phyloP scores from a whole-genome alignment of 2,329 filamentous ascomycete species.

The Davidsoniella eucalypti region DNA sequence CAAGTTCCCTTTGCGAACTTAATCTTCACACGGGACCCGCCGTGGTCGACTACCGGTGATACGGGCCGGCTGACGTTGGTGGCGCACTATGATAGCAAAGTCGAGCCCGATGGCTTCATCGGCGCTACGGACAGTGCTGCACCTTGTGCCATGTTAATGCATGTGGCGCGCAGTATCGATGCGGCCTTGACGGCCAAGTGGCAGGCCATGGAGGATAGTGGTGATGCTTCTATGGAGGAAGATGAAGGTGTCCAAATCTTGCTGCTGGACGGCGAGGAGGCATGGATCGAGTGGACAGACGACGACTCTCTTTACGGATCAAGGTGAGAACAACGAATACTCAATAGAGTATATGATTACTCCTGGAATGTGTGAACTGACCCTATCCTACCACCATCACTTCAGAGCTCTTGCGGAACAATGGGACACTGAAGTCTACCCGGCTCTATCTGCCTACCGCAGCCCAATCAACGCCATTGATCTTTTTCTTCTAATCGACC shows the following conservation, averaged over 20 bases:
- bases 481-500: constrained; percentile 80
- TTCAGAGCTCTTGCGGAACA: constrained; percentile 53
- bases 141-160: constrained; percentile 85
- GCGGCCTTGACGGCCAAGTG: constrained; percentile 67
- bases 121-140: constrained; percentile 88
- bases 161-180: constrained; percentile 68
- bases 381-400: background rate
- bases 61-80: constrained; percentile 71
- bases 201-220: constrained; percentile 49
- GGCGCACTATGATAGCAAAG: constrained; percentile 85
- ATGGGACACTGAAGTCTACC: constrained; percentile 60
- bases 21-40: constrained; percentile 74
- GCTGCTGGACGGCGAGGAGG: constrained; percentile 86
- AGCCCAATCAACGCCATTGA: constrained; percentile 65
- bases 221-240: constrained; percentile 45
- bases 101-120: constrained; percentile 68
- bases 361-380: background rate
- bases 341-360: background rate
- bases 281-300: constrained; percentile 64
- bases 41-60: constrained; percentile 58
- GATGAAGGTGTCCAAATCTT: constrained; percentile 77
- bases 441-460: constrained; percentile 56
- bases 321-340: constrained; percentile 31
- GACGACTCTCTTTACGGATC: constrained; percentile 80
- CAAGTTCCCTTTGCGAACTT: constrained; percentile 75